These are phyloP conservation scores for Aspergillus melleus DNA, from an alignment of 2,329 filamentous ascomycete genomes.

Conservation along the genomic window DNA sequence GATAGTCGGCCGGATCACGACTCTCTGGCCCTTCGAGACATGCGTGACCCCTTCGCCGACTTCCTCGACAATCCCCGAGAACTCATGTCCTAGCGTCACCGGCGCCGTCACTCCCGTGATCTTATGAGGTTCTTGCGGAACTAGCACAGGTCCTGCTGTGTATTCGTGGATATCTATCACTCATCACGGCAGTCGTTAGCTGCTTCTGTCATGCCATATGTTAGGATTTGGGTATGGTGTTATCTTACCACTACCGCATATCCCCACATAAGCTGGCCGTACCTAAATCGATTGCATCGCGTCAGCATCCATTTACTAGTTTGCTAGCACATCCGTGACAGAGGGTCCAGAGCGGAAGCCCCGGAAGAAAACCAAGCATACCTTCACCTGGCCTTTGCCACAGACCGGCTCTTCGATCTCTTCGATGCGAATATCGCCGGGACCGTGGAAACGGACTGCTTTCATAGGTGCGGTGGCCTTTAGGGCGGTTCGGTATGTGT, in stretches of 20 bases:
- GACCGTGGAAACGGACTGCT: conserved; percentile 39
- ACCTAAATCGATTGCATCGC: conserved; percentile 11
- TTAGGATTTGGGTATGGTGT: neutral
- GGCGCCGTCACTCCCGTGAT: conserved; percentile 59
- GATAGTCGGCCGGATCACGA: conserved; percentile 58
- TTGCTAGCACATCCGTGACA: no score
- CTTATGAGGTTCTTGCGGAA: conserved; percentile 55
- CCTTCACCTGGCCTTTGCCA: conserved; percentile 53
- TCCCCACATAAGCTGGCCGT: conserved; percentile 35
- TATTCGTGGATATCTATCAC: conserved; percentile 53
- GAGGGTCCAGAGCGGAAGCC: no score
- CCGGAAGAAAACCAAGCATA: neutral
- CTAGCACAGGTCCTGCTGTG: conserved; percentile 50
- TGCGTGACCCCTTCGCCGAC: conserved; percentile 52
- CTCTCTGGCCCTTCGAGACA: conserved; percentile 47
- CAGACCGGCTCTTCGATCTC: conserved; percentile 40
- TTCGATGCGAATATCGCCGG: conserved; percentile 36
- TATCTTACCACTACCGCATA: conserved; percentile 33
- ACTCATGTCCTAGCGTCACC: conserved; percentile 65
- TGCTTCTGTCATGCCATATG: neutral
- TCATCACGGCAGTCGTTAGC: neutral
- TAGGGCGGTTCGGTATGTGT: conserved; percentile 2
- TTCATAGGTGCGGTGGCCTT: conserved; percentile 25
- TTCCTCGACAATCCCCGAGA: conserved; percentile 60
- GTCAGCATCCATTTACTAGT: neutral